Conservation (phyloP, 495 filamentous ascomycete genomes). For the Cercophora sp. region DNA sequence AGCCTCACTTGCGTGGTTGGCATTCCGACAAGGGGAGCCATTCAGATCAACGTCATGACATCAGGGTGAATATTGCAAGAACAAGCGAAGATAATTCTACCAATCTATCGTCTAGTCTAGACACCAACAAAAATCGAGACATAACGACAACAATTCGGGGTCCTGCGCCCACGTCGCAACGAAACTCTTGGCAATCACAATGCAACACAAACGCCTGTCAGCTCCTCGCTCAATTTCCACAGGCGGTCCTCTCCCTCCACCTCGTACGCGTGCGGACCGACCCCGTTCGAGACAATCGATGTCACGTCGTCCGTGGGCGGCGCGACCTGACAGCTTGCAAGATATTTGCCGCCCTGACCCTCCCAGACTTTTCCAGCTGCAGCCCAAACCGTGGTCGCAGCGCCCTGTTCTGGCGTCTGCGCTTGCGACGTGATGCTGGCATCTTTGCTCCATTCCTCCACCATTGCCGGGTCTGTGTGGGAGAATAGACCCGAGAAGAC, state of each 20-base stretch:
- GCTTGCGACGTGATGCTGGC: background rate
- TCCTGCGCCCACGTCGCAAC: too few relatives aligned
- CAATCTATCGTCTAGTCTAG: too few relatives aligned
- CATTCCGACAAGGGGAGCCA: too few relatives aligned
- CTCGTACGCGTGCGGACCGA: slow-evolving; percentile 3
- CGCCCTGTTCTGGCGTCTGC: slow-evolving; percentile 3
- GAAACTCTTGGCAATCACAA: too few relatives aligned
- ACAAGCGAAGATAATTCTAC: too few relatives aligned
- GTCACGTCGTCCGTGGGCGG: background rate
- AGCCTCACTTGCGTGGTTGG: too few relatives aligned
- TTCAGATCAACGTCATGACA: too few relatives aligned
- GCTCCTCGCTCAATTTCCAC: slow-evolving; percentile 11
- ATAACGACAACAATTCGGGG: too few relatives aligned
- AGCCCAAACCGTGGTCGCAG: slow-evolving; percentile 1
- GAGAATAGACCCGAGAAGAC: slow-evolving; percentile 2
- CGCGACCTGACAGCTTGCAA: background rate
- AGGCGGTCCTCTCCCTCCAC: slow-evolving; percentile 8
- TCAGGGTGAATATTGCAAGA: too few relatives aligned
- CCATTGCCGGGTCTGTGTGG: background rate
- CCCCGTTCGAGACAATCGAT: background rate
- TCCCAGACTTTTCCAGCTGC: background rate
- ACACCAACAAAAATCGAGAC: too few relatives aligned
- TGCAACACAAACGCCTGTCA: slow-evolving; percentile 2
- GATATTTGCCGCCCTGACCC: slow-evolving; percentile 5
- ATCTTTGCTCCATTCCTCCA: background rate